Percentiles rank a stretch among this genome's conserved stretches.
Conservation (phyloP, 768 basidiomycete genomes). For the Mycena vitilis region DNA sequence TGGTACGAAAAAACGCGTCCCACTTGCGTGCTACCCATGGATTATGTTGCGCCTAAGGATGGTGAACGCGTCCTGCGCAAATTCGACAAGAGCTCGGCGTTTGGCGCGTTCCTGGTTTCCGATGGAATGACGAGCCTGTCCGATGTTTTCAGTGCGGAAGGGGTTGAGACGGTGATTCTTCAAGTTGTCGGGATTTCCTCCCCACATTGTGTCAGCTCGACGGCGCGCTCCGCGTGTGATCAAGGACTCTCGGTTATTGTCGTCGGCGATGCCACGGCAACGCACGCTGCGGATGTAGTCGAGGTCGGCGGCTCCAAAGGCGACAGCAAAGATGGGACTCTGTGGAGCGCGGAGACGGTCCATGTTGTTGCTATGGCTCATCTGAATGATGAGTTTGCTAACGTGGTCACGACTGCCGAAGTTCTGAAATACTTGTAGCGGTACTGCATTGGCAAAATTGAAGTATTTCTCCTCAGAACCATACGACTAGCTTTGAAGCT, state of each 20-base stretch:
- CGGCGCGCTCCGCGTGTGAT: slow-evolving; percentile 26
- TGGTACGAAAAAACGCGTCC: slow-evolving; percentile 17
- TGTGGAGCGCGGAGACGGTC: slow-evolving; percentile 26
- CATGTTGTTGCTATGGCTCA: slow-evolving; percentile 31
- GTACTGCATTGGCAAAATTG: too few species aligned
- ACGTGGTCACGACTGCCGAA: slow-evolving; percentile 24
- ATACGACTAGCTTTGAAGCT: too few species aligned
- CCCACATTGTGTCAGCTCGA: slow-evolving; percentile 32
- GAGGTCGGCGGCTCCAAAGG: slow-evolving; percentile 9
- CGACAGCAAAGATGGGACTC: slow-evolving; percentile 16
- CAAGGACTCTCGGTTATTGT: slow-evolving; percentile 23
- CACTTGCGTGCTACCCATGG: slow-evolving; percentile 19
- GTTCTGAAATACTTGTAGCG: slow-evolving; percentile 15
- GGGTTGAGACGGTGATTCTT: slow-evolving; percentile 21
- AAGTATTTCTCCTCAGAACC: too few species aligned
- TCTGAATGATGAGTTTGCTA: slow-evolving; percentile 25
- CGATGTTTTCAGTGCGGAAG: slow-evolving; percentile 18
- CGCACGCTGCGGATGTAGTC: slow-evolving; percentile 9
- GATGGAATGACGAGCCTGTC: slow-evolving; percentile 15
- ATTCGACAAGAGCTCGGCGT: slow-evolving; percentile 31
- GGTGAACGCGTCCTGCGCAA: slow-evolving; percentile 32
- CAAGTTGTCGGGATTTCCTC: slow-evolving; percentile 30
- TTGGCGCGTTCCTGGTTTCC: slow-evolving; percentile 19
- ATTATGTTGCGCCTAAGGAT: slow-evolving; percentile 20
- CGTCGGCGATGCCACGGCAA: slow-evolving; percentile 27